These are phyloP conservation scores for Anthostomella pinea DNA, from an alignment of 2,329 filamentous ascomycete species.

Conservation along the genomic window DNA sequence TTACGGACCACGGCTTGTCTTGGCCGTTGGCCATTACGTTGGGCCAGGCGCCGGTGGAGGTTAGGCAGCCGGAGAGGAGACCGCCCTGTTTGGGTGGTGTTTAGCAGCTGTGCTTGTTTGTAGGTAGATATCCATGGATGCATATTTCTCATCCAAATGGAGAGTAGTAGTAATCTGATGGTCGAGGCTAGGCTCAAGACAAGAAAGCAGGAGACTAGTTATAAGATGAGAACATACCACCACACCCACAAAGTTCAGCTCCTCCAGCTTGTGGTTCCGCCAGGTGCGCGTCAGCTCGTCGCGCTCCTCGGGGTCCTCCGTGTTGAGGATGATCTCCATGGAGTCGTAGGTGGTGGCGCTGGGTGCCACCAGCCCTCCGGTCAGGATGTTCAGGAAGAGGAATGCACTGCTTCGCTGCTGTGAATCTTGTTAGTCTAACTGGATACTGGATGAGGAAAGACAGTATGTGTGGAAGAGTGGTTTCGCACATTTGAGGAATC, in stretches of 20 bases:
- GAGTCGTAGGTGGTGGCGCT: conserved; percentile 11
- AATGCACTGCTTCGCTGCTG: neutral
- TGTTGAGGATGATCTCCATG: conserved; percentile 11
- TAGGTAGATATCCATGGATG: neutral
- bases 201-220: no score
- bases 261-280: conserved; percentile 11
- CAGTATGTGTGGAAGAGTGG: neutral
- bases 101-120: neutral
- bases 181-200: neutral
- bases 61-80: conserved; percentile 38
- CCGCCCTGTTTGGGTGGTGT: no score
- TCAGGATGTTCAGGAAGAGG: conserved; percentile 9
- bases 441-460: neutral
- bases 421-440: neutral
- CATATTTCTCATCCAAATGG: no score
- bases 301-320: conserved; percentile 5
- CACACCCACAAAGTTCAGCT: conserved; percentile 17
- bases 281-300: conserved; percentile 11
- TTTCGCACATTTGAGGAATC: neutral
- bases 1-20: conserved; percentile 38
- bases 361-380: conserved; percentile 12
- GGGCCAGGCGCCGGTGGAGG: conserved; percentile 43
- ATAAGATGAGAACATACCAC: conserved; percentile 11
- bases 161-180: no score
- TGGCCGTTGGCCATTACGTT: conserved; percentile 35